Base-by-base conservation (phyloP, 2,329 filamentous ascomycete genomes). In the Fusarium temperatum region DNA sequence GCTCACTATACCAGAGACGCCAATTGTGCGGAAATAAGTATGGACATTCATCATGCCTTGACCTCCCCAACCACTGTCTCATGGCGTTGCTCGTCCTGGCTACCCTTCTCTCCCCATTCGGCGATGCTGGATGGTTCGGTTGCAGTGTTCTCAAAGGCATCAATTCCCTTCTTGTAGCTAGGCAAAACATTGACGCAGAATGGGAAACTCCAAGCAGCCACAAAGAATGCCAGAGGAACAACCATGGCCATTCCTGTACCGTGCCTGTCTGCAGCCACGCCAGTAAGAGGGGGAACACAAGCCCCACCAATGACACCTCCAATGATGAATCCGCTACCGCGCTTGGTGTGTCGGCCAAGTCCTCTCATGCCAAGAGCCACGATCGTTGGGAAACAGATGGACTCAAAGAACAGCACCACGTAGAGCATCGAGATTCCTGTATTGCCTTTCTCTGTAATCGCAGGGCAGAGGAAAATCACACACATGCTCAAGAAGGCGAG, bases 321-420 rank as follows among this genome's bases (percentile, higher is more conserved):
- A 4, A 94, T 88, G 67, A 84, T 90, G 80, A 89, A 92, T 5
- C 92, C 92, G 3, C 90, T 91, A 2, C 93, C 93, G 65, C 92
- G 89, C 85, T 95, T 95, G 39, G 91, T 93, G 83, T 96, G 91
- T 30, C 90, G 88, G 6, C 94, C 93, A 2, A 95, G 86, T 3
- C 92, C 93, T 30, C 92, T 88, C 85, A 94, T 94, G 8, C 92
- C 92, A 5, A 95, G 86, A 10, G 93, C 92, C 24, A 96, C 90
- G 76, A 96, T 94, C 20, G 93, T 95, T 0, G 93, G 93, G 85
- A 95, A 96, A 81, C 91, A 93, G 78, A 94, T 92, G 8, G 89
- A 92, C 82, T 94, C 93, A 81, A 95, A 95, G 85, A 95, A 94
- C 26, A 95, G 85, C 6, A 91, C 89, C 18, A 93, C 73, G 81